Evolutionary conservation across 768 basidiomycete genomes (phyloP).

Genomic region (Gyrodon lividus): DNA sequence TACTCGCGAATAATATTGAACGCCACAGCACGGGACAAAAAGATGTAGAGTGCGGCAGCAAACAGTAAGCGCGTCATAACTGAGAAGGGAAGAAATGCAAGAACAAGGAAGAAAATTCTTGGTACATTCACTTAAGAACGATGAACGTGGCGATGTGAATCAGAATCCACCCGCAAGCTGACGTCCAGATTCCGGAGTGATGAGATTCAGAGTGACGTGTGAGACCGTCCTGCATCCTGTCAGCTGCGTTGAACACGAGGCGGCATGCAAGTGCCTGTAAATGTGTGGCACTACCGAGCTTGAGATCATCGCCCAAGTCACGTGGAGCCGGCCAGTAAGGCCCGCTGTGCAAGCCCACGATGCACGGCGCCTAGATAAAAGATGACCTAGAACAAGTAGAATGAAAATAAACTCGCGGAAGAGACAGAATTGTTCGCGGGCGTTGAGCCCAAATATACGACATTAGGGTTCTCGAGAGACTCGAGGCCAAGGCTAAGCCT

Average conservation of each 20-base stretch:
- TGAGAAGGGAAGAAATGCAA: not conserved
- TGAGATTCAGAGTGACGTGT: not conserved
- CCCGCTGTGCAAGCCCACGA: not conserved
- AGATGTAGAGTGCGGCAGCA: not conserved
- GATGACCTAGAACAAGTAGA: too few relatives aligned
- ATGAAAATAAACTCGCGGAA: too few relatives aligned
- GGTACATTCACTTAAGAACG: slow-evolving; percentile 6
- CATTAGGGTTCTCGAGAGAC: too few relatives aligned
- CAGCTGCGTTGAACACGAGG: not conserved
- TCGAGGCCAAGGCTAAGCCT: too few relatives aligned
- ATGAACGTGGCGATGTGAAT: not conserved
- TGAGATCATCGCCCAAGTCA: not conserved
- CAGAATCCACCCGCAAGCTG: not conserved
- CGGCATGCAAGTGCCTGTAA: not conserved
- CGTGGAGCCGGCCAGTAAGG: not conserved
- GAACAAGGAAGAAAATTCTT: not conserved
- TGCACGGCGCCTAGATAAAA: not conserved
- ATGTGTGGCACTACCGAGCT: too few relatives aligned
- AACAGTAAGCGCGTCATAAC: slow-evolving; percentile 14
- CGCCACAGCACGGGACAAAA: slow-evolving; percentile 6
- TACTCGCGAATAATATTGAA: slow-evolving; percentile 45
- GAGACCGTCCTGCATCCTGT: not conserved
- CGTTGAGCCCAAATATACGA: too few relatives aligned
- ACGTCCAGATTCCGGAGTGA: not conserved
- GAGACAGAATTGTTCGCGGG: too few relatives aligned